phyloP scores from a whole-genome alignment of 1,284 basidiomycete species.

The Athelia psychrophila region DNA sequence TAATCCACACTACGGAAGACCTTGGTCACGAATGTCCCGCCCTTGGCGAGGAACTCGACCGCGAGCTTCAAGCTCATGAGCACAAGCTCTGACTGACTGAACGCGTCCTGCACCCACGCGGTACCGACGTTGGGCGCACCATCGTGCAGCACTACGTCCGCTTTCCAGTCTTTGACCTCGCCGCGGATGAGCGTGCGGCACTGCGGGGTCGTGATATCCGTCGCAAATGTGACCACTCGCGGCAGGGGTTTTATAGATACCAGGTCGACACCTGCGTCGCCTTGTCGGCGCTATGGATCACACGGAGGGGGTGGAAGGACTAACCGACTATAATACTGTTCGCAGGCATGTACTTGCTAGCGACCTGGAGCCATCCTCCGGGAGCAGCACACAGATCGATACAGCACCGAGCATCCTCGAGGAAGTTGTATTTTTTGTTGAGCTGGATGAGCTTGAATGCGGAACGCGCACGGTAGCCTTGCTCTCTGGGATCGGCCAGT shows the following conservation, averaged over 20 bases:
- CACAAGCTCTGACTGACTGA: conserved; percentile 95
- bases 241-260: conserved; percentile 97
- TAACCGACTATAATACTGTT: conserved; percentile 93
- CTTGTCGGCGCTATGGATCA: conserved; percentile 8
- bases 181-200: conserved; percentile 87
- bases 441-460: conserved; percentile 99
- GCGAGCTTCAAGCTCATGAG: conserved; percentile 96
- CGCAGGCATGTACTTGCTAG: conserved; percentile 96
- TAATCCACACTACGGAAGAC: conserved; percentile 99
- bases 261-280: conserved; percentile 79
- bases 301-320: conserved; percentile 27
- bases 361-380: conserved; percentile 99
- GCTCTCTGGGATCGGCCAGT: conserved; percentile 61
- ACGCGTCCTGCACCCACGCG: conserved; percentile 99
- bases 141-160: conserved; percentile 99
- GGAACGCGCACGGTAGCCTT: conserved; percentile 98
- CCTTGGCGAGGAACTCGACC: conserved; percentile 92
- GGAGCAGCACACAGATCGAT: conserved; percentile 99
- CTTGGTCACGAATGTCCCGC: conserved; percentile 97
- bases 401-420: conserved; percentile 89
- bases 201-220: conserved; percentile 93
- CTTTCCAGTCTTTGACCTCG: conserved; percentile 98
- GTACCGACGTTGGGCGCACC: conserved; percentile 99
- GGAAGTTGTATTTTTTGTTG: conserved; percentile 96
- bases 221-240: conserved; percentile 87